Evolutionary conservation across 2,329 filamentous ascomycete genomes (phyloP).

Genomic region (Ophiostoma ips): DNA sequence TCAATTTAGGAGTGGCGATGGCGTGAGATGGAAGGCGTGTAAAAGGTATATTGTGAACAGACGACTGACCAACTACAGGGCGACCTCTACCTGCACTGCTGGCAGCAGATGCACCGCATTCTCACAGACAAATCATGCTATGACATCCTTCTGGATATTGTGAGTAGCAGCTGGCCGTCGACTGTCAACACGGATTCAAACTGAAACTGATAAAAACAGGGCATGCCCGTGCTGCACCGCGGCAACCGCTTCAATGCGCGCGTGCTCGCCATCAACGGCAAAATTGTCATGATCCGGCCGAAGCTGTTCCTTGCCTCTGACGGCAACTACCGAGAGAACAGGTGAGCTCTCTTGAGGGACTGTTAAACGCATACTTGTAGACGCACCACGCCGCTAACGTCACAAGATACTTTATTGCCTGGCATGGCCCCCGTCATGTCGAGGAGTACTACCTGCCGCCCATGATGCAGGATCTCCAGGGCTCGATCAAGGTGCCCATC

Average conservation of each 20-base stretch:
- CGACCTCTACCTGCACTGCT: conserved; percentile 44
- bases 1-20: too few species aligned
- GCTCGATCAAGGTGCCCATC: conserved; percentile 38
- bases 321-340: conserved; percentile 47
- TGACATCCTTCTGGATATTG: conserved; percentile 53
- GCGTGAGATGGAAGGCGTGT: too few species aligned
- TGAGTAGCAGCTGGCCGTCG: background rate
- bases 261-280: conserved; percentile 49
- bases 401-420: conserved; percentile 41
- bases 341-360: too few species aligned
- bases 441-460: conserved; percentile 53
- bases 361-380: too few species aligned
- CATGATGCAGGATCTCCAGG: conserved; percentile 40
- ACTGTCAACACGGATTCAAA: background rate
- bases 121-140: conserved; percentile 44
- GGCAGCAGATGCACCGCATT: conserved; percentile 49
- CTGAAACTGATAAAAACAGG: conserved; percentile 1
- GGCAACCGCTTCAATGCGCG: conserved; percentile 53
- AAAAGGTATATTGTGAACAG: too few species aligned
- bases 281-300: conserved; percentile 57
- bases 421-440: conserved; percentile 41
- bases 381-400: too few species aligned
- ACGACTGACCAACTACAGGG: background rate
- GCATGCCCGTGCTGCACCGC: conserved; percentile 47
- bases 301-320: conserved; percentile 37